These are phyloP conservation scores for Colletotrichum cuscutae DNA, from an alignment of 2,329 filamentous ascomycete genomes.

Conservation along the genomic window DNA sequence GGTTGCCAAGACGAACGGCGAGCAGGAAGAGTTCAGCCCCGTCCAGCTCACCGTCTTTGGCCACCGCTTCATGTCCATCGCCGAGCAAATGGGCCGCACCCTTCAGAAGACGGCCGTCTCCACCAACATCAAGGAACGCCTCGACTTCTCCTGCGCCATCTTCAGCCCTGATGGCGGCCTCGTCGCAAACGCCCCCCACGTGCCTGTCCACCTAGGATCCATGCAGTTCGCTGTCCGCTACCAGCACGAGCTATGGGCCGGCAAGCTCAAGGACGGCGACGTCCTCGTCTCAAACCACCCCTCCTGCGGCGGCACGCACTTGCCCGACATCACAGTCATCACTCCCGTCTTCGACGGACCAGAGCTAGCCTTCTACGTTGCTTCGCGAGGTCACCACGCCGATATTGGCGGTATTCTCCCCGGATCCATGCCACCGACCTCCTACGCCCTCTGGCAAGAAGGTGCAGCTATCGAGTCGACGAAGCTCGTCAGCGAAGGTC, in stretches of 20 bases:
- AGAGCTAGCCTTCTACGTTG: slow-evolving; percentile 46
- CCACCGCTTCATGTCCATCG: slow-evolving; percentile 84
- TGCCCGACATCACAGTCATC: slow-evolving; percentile 54
- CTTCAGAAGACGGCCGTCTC: slow-evolving; percentile 81
- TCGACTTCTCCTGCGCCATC: slow-evolving; percentile 83
- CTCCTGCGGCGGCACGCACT: slow-evolving; percentile 44
- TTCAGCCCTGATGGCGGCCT: slow-evolving; percentile 79
- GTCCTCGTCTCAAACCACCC: slow-evolving; percentile 73
- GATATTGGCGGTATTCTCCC: slow-evolving; percentile 80
- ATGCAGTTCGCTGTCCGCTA: slow-evolving; percentile 80
- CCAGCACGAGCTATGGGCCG: slow-evolving; percentile 76
- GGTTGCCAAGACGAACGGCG: slow-evolving; percentile 68
- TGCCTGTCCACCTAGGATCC: slow-evolving; percentile 80
- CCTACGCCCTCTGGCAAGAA: slow-evolving; percentile 72
- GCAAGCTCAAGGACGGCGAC: slow-evolving; percentile 77
- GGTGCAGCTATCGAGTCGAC: slow-evolving; percentile 72
- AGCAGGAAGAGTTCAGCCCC: slow-evolving; percentile 72
- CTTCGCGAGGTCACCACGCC: slow-evolving; percentile 46
- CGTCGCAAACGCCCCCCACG: slow-evolving; percentile 79
- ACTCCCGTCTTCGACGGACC: slow-evolving; percentile 49
- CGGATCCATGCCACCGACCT: slow-evolving; percentile 84
- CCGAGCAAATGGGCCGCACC: slow-evolving; percentile 82
- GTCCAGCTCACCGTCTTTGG: slow-evolving; percentile 80
- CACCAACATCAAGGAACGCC: slow-evolving; percentile 81
- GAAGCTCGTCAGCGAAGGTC: slow-evolving; percentile 79